phyloP scores from a whole-genome alignment of 148 eudicot species.

The Amaranthus palmeri region DNA sequence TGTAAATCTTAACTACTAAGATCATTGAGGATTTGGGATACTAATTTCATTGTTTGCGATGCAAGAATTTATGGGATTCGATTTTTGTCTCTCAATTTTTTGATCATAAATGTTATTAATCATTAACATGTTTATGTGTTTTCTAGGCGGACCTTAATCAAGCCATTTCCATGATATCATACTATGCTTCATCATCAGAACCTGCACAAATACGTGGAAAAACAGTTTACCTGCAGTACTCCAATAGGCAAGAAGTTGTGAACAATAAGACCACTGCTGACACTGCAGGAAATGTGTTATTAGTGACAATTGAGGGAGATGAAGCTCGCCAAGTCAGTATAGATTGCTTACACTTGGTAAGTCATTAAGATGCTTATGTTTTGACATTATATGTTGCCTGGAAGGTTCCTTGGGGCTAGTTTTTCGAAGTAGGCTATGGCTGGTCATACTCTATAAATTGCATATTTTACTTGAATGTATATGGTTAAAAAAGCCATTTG shows the following conservation, averaged over 20 bases:
- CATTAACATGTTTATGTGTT: constrained; percentile 11
- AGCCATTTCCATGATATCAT: constrained; percentile 97
- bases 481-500: constrained; percentile 96
- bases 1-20: too few relatives aligned
- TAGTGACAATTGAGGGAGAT: constrained; percentile 94
- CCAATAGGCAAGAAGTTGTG: constrained; percentile 97
- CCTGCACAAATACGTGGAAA: constrained; percentile 99
- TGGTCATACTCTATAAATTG: constrained; percentile 51
- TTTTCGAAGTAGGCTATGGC: constrained; percentile 44
- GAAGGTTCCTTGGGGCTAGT: constrained; percentile 33
- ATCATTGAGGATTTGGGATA: not conserved
- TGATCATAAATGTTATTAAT: constrained; percentile 4
- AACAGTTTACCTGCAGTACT: constrained; percentile 93
- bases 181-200: constrained; percentile 95
- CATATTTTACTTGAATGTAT: constrained; percentile 76
- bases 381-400: constrained; percentile 30
- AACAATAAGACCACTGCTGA: constrained; percentile 98
- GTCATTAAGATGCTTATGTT: constrained; percentile 27
- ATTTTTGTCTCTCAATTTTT: not conserved
- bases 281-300: constrained; percentile 83
- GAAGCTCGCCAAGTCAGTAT: constrained; percentile 99
- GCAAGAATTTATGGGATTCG: not conserved
- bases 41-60: not conserved
- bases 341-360: constrained; percentile 95
- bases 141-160: constrained; percentile 87